phyloP scores from a whole-genome alignment of 805 yeast genomes.

The Ogataea minuta region DNA sequence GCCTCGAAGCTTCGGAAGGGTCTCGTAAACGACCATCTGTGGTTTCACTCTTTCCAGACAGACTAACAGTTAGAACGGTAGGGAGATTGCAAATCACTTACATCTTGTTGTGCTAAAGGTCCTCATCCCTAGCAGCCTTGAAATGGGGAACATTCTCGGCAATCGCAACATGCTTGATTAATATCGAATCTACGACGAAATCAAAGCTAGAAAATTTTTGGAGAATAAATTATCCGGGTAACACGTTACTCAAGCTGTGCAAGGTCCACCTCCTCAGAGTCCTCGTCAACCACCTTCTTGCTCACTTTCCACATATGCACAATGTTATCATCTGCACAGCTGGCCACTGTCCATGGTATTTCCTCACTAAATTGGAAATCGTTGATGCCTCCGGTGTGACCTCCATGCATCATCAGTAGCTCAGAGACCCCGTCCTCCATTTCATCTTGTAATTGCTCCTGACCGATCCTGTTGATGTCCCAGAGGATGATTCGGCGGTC shows the following conservation, averaged over 20 bases:
- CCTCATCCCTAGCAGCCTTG: background rate
- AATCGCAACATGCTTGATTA: constrained; percentile 1
- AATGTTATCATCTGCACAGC: constrained; percentile 60
- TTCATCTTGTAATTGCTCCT: constrained; percentile 82
- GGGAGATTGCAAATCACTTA: too few relatives aligned
- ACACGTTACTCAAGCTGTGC: constrained; percentile 16
- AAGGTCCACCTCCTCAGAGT: constrained; percentile 17
- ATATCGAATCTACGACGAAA: background rate
- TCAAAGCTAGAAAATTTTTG: constrained; percentile 1
- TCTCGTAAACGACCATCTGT: constrained; percentile 43
- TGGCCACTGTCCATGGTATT: constrained; percentile 74
- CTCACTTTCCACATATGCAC: constrained; percentile 58
- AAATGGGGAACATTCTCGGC: background rate
- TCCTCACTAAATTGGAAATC: constrained; percentile 71
- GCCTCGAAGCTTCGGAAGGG: constrained; percentile 46
- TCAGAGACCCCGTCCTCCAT: constrained; percentile 92
- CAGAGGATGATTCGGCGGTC: constrained; percentile 79
- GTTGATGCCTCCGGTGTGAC: constrained; percentile 75
- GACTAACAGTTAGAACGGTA: too few relatives aligned
- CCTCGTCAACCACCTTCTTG: constrained; percentile 32
- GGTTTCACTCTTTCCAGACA: constrained; percentile 10
- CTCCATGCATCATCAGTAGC: constrained; percentile 87
- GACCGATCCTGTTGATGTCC: constrained; percentile 79
- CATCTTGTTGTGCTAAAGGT: background rate
- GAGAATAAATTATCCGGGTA: constrained; percentile 8